A percentile compares a stretch with the other conserved stretches of the same genome.
Evolutionary conservation across 106 monocot genomes (phyloP).

Genomic region (Dendrobium chrysotoxum): DNA sequence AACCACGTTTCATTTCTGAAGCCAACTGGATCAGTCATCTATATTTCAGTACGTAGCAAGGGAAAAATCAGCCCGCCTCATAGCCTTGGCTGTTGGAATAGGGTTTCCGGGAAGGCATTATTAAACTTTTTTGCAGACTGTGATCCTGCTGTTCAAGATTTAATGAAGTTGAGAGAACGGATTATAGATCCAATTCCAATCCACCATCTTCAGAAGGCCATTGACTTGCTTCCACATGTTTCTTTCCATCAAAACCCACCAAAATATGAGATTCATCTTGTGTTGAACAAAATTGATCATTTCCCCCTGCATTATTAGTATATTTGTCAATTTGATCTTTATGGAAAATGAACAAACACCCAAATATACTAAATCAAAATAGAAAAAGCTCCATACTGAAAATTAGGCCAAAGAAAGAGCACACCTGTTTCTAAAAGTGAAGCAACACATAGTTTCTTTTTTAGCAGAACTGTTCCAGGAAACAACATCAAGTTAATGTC

Average conservation of each 20-base stretch:
- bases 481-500: constrained; percentile 72
- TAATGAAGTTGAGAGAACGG: neutral
- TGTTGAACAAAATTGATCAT: neutral
- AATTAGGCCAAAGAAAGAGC: neutral
- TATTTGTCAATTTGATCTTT: neutral
- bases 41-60: neutral
- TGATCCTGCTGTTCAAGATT: neutral
- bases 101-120: no score
- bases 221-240: neutral
- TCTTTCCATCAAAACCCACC: neutral
- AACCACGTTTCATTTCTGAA: neutral
- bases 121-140: neutral
- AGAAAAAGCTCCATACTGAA: no score
- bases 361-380: neutral
- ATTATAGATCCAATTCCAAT: neutral
- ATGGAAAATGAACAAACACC: no score
- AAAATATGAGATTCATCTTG: neutral
- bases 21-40: neutral
- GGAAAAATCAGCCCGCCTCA: neutral
- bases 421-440: constrained; percentile 38
- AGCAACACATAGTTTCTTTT: constrained; percentile 44
- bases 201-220: neutral
- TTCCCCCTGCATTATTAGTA: neutral
- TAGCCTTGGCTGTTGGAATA: neutral
- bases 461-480: constrained; percentile 70